Conservation (phyloP, 1,139 yeast species). For the Geotrichum siamense region DNA sequence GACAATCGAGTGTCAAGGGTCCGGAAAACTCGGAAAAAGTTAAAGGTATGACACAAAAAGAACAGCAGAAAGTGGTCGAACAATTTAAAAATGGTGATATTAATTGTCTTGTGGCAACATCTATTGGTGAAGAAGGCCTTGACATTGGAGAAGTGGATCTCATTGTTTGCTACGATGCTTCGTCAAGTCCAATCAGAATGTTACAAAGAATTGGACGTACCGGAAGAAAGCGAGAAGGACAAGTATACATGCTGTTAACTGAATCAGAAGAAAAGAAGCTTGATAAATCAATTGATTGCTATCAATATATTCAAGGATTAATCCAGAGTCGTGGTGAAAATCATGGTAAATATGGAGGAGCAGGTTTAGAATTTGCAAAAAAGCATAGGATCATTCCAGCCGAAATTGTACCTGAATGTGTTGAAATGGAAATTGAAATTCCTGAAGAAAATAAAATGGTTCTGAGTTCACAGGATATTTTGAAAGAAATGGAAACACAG, state of each 20-base stretch:
- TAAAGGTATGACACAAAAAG: conserved; percentile 39
- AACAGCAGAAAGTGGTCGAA: conserved; percentile 51
- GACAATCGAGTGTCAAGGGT: conserved; percentile 47
- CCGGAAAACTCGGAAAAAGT: conserved; percentile 8
- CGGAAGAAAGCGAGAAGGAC: conserved; percentile 89
- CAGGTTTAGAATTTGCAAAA: conserved; percentile 31
- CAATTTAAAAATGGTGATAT: conserved; percentile 63
- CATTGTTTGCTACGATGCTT: conserved; percentile 87
- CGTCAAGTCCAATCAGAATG: conserved; percentile 87
- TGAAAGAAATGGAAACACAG: conserved; percentile 42
- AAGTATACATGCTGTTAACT: conserved; percentile 68
- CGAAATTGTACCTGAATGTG: conserved; percentile 47
- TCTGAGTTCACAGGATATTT: conserved; percentile 50
- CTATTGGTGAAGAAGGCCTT: conserved; percentile 97
- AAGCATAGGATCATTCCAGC: conserved; percentile 65
- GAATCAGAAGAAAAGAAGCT: conserved; percentile 72
- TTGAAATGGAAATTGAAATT: conserved; percentile 50
- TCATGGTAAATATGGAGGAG: conserved; percentile 10
- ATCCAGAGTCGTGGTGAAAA: conserved; percentile 30
- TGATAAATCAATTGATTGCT: conserved; percentile 79
- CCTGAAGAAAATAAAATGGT: conserved; percentile 63
- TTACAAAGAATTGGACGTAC: conserved; percentile 98
- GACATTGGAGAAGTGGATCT: conserved; percentile 97
- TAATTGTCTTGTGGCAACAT: conserved; percentile 87
- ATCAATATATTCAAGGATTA: conserved; percentile 66